Conservation (phyloP, 352 stramenopile species). For the Paralagenidium karlingii region DNA sequence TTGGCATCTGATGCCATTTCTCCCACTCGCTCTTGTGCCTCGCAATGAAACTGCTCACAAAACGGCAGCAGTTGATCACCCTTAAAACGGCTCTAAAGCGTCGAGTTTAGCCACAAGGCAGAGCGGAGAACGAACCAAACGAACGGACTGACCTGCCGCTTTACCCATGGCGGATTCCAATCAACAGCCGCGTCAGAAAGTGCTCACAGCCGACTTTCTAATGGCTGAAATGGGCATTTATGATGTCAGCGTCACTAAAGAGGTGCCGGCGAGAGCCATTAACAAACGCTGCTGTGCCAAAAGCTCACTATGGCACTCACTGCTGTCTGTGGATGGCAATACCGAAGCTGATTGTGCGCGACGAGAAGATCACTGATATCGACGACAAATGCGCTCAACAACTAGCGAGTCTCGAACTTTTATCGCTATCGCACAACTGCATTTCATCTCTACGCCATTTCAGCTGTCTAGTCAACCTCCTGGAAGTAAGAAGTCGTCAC, state of each 20-base stretch:
- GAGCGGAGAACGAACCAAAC: not conserved
- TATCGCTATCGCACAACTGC: conserved; percentile 75
- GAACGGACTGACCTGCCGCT: not conserved
- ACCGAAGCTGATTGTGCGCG: conserved; percentile 60
- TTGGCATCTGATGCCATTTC: too few species aligned
- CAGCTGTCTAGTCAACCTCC: conserved; percentile 50
- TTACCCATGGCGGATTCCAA: too few species aligned
- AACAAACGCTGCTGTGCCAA: too few species aligned
- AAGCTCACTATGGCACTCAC: not conserved
- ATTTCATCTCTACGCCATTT: conserved; percentile 46
- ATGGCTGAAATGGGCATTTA: conserved; percentile 4
- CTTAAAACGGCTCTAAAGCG: too few species aligned
- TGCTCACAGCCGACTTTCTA: conserved; percentile 5
- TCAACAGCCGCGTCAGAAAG: too few species aligned
- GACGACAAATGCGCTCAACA: conserved; percentile 40
- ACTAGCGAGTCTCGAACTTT: conserved; percentile 47
- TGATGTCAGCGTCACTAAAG: conserved; percentile 6
- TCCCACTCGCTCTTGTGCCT: too few species aligned
- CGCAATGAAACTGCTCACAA: too few species aligned
- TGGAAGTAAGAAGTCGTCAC: conserved; percentile 28
- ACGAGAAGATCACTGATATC: conserved; percentile 32
- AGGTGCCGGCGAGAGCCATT: too few species aligned
- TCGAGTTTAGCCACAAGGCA: too few species aligned
- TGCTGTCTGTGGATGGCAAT: not conserved
- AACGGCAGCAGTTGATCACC: too few species aligned